These are phyloP conservation scores for Pelargonium cotyledonis DNA, from an alignment of 441 rosid genomes.

Conservation along the genomic window DNA sequence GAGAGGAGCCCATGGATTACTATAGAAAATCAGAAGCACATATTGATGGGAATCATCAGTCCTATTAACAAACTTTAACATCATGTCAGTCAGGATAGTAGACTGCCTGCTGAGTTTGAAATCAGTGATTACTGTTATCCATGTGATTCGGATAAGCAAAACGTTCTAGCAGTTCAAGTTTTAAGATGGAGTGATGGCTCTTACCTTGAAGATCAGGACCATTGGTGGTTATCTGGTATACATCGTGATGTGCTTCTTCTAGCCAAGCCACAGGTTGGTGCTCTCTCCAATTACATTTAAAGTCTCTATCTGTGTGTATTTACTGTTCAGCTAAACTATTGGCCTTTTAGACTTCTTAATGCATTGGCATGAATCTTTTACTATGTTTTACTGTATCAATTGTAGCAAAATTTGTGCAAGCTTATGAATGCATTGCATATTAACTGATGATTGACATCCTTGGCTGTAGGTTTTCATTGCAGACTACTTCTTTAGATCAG, in stretches of 20 bases:
- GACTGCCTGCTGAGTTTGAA: conserved; percentile 98
- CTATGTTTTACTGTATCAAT: neutral
- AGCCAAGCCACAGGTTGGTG: conserved; percentile 83
- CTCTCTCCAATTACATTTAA: conserved; percentile 6
- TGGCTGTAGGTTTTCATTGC: conserved; percentile 75
- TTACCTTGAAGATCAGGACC: conserved; percentile 99
- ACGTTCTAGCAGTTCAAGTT: conserved; percentile 94
- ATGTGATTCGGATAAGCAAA: conserved; percentile 61
- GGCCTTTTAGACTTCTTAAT: neutral
- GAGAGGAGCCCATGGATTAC: neutral
- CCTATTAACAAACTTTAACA: conserved; percentile 23
- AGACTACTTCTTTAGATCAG: conserved; percentile 82
- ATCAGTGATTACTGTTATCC: conserved; percentile 80
- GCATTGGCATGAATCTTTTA: neutral
- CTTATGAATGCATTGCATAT: conserved; percentile 3
- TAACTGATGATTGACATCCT: conserved; percentile 8
- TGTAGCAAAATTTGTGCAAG: conserved; percentile 4
- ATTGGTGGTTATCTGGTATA: conserved; percentile 97
- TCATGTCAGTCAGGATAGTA: conserved; percentile 86
- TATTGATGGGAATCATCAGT: neutral
- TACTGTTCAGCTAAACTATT: neutral
- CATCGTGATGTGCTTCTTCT: conserved; percentile 96
- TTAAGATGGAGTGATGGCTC: conserved; percentile 99
- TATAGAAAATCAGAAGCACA: neutral
- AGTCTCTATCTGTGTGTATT: neutral